Percentiles rank a stretch among this genome's conserved stretches.
Evolutionary conservation across 352 stramenopile species (phyloP).

Genomic region (Globisporangium radiosum): DNA sequence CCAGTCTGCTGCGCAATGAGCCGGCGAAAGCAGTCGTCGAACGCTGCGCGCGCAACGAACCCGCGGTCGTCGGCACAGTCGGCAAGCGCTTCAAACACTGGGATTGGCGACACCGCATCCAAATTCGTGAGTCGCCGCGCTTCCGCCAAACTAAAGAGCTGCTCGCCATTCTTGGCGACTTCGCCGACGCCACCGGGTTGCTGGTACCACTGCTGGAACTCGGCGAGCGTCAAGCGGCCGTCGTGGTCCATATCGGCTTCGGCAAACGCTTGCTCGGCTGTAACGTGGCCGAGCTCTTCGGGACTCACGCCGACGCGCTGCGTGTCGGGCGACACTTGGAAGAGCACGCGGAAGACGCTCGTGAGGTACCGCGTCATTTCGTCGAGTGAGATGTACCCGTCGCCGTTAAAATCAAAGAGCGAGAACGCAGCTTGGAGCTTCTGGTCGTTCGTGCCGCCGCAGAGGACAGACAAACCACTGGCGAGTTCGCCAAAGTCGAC

Average conservation of each 20-base stretch:
- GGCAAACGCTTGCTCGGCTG: constrained; percentile 69
- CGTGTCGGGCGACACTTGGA: constrained; percentile 66
- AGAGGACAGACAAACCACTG: constrained; percentile 77
- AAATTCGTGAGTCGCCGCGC: constrained; percentile 72
- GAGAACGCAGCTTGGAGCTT: constrained; percentile 82
- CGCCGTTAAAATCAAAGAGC: constrained; percentile 86
- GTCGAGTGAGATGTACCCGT: constrained; percentile 82
- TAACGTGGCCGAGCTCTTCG: constrained; percentile 76
- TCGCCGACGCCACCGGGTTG: constrained; percentile 63
- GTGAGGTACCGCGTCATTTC: constrained; percentile 86
- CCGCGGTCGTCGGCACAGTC: constrained; percentile 64
- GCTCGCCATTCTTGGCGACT: constrained; percentile 70
- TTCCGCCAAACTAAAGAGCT: constrained; percentile 70
- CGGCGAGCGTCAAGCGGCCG: constrained; percentile 67
- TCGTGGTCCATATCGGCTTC: constrained; percentile 67
- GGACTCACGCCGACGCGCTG: constrained; percentile 53
- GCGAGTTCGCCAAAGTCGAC: constrained; percentile 84
- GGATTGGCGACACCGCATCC: constrained; percentile 60
- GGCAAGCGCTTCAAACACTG: constrained; percentile 73
- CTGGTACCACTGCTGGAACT: constrained; percentile 86
- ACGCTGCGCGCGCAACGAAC: constrained; percentile 62
- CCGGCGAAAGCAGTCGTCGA: constrained; percentile 74
- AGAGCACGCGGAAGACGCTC: constrained; percentile 84
- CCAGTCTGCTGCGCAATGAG: constrained; percentile 39
- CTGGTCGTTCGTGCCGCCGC: constrained; percentile 78